A percentile compares a stretch with the other conserved stretches of the same genome.
Conservation (phyloP, 305 asterid genomes). For the Solanum hybrid region DNA sequence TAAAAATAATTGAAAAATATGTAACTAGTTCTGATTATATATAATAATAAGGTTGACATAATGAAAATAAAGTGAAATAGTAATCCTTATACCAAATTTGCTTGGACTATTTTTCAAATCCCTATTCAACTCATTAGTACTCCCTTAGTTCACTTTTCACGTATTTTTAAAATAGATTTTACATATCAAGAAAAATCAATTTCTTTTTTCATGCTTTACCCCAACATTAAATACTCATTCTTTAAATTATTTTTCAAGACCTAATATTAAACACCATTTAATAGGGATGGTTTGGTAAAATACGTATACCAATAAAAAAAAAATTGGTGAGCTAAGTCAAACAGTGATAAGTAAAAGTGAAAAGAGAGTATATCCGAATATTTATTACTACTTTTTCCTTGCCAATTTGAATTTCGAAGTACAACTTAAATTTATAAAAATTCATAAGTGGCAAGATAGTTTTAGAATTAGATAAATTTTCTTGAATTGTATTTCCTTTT, state of each 20-base stretch:
- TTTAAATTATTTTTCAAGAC: too few relatives aligned
- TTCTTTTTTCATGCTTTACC: too few relatives aligned
- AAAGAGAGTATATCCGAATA: fast-evolving
- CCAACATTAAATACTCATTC: too few relatives aligned
- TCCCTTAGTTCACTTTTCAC: fast-evolving
- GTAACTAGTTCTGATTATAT: too few relatives aligned
- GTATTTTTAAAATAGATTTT: too few relatives aligned
- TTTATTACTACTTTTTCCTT: background rate
- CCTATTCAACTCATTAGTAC: too few relatives aligned
- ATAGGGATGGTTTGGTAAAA: background rate
- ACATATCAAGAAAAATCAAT: too few relatives aligned
- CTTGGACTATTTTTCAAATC: background rate
- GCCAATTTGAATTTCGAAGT: background rate
- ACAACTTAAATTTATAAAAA: background rate
- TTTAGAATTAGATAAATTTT: background rate
- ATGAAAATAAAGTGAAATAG: background rate
- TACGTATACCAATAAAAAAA: too few relatives aligned
- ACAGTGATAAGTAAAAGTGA: background rate
- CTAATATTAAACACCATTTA: background rate
- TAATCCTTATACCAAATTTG: background rate
- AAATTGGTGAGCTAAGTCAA: fast-evolving
- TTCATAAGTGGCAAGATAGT: background rate
- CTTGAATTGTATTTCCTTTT: background rate
- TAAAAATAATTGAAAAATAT: background rate
- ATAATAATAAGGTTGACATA: background rate